Conservation (phyloP, 1,284 basidiomycete species). For the Xerocomus nothofagi region DNA sequence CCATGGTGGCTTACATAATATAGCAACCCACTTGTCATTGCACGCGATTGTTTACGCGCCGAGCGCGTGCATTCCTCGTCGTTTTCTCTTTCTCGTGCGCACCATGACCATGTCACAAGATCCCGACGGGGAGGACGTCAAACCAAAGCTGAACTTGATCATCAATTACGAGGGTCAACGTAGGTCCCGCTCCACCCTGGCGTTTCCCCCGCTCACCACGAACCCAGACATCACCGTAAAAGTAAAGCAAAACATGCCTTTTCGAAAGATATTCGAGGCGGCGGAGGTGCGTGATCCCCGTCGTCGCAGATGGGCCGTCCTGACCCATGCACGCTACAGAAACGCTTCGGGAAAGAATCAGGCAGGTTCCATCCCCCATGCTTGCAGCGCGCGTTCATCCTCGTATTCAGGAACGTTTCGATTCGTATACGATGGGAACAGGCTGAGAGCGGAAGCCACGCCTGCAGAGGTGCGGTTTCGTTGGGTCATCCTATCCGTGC, state of each 20-base stretch:
- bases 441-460: constrained; percentile 49
- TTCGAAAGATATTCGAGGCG: constrained; percentile 64
- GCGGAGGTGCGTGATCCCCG: constrained; percentile 52
- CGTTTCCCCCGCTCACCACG: not conserved
- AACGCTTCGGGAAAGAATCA: constrained; percentile 58
- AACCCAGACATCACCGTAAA: constrained; percentile 60
- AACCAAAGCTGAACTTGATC: constrained; percentile 63
- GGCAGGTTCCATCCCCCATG: constrained; percentile 37
- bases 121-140: constrained; percentile 57
- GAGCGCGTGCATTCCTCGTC: not conserved
- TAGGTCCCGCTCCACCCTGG: constrained; percentile 23
- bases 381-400: not conserved
- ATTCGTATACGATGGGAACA: constrained; percentile 53
- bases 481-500: not conserved
- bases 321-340: constrained; percentile 37
- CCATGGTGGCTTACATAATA: constrained; percentile 21
- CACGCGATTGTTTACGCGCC: constrained; percentile 19
- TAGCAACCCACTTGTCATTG: not conserved
- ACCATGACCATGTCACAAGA: constrained; percentile 55
- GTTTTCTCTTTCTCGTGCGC: not conserved
- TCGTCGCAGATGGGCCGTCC: not conserved
- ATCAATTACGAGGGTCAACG: constrained; percentile 52
- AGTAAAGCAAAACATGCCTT: constrained; percentile 61
- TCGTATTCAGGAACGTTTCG: constrained; percentile 50
- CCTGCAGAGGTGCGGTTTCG: constrained; percentile 47